Base-by-base conservation (phyloP, 768 basidiomycete species). In the Termitomyces sp. region DNA sequence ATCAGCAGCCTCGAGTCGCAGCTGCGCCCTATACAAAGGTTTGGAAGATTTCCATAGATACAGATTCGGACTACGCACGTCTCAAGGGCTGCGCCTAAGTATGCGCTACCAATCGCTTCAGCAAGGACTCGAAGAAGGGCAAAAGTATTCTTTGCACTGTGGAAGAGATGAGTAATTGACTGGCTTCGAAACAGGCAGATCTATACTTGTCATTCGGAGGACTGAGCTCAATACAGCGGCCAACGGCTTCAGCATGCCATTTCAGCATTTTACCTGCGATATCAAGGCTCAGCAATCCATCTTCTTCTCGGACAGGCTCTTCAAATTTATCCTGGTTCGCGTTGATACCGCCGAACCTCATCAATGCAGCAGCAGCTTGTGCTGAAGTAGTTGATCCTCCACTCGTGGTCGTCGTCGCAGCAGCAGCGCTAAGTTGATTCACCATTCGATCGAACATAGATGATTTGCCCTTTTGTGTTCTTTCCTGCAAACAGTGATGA, bases 241-340 rank as follows among this genome's bases (percentile, higher is more conserved):
- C 96, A 32, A 97, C 87, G 5, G 95, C 93, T 70, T 99, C 97
- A 2, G 97, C 96, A 72, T 99, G 97, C 95, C 96, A 98, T 71
- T 87, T 92, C 16, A 98, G 75, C 87, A 98, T 95, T 66, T 82
- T 88, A 76, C 96, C 94, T 2, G 94, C 91, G 10, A 85, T 75
- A 43, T 86, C 84, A 3, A 97, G 74, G 49, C 77, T 87, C 38
- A 98, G 74, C 35, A 85, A 65, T 12, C 96, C 96, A 67, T 98
- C 96, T 62, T 90, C 88, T 55, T 93, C 90, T 43, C 80, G 80
- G 6, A 86, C 66, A 18, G 85, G 85, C 55, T 94, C 93, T 64
- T 94, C 94, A 16, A 74, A 61, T 61, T 77, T 80, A 30, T 86
- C 85, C 50, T 78, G 74, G 51, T 68, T 77, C 32, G 77, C 78